Percentiles rank a stretch among this genome's conserved stretches.
Conservation (phyloP, 306 rosid genomes). For the Corylus americana region DNA sequence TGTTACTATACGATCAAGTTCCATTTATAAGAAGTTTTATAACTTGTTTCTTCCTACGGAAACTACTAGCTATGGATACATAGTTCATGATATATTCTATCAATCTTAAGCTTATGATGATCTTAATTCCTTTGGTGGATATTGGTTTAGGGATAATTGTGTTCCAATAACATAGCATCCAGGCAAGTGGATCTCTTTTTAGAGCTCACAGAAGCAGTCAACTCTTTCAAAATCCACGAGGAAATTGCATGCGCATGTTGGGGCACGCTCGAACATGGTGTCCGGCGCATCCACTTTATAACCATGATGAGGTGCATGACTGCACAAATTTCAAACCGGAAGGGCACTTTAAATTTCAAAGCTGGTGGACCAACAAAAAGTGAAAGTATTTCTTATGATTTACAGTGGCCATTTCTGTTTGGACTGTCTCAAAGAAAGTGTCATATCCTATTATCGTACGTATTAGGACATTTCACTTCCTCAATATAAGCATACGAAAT, state of each 20-base stretch:
- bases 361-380: conserved; percentile 11
- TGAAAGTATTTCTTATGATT: conserved; percentile 11
- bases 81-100: too few relatives aligned
- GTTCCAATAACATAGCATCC: not conserved
- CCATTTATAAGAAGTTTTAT: too few relatives aligned
- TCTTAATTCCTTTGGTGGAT: too few relatives aligned
- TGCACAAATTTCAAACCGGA: conserved; percentile 25
- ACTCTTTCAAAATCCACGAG: conserved; percentile 12
- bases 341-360: conserved; percentile 7
- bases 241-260: conserved; percentile 28
- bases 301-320: conserved; percentile 15
- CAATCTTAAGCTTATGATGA: too few relatives aligned
- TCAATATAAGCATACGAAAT: not conserved
- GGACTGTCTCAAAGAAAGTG: conserved; percentile 19
- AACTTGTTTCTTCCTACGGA: too few relatives aligned
- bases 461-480: not conserved
- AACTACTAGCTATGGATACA: too few relatives aligned
- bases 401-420: conserved; percentile 6
- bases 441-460: not conserved
- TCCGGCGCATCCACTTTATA: conserved; percentile 4
- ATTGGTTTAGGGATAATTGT: too few relatives aligned
- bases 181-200: not conserved
- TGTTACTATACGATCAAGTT: too few relatives aligned
- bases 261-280: conserved; percentile 10
- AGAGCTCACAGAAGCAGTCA: conserved; percentile 20